A percentile compares a stretch with the other conserved stretches of the same genome.
Evolutionary conservation across 192 early-diverging fungal genomes (phyloP).

Genomic region (Coemansia sp.): DNA sequence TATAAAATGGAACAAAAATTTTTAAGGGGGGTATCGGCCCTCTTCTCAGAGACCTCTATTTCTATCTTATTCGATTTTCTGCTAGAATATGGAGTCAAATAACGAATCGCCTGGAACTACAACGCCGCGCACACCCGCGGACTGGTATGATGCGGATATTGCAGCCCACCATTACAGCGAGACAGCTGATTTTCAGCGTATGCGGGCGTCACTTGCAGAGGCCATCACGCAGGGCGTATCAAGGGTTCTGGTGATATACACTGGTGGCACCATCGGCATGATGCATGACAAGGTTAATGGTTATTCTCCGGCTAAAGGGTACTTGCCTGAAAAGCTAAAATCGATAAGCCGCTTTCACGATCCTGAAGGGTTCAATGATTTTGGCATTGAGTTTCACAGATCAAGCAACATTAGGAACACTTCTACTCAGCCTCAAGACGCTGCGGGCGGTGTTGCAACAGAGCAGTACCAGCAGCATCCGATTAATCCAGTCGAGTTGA

Average conservation of each 20-base stretch:
- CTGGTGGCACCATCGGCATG: slow-evolving; percentile 95
- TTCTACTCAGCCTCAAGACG: slow-evolving; percentile 1
- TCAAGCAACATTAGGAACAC: slow-evolving; percentile 16
- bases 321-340: slow-evolving; percentile 74
- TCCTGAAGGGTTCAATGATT: slow-evolving; percentile 49
- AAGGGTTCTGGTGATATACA: slow-evolving; percentile 86
- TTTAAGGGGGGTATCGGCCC: slow-evolving; percentile 1
- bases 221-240: slow-evolving; percentile 73
- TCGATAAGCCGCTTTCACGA: slow-evolving; percentile 83
- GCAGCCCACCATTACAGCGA: slow-evolving; percentile 52
- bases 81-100: background rate
- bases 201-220: slow-evolving; percentile 56
- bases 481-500: slow-evolving; percentile 20
- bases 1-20: slow-evolving; percentile 3
- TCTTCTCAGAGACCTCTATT: background rate
- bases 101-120: background rate
- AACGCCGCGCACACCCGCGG: background rate
- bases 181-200: slow-evolving; percentile 56
- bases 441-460: slow-evolving; percentile 3
- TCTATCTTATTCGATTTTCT: slow-evolving; percentile 1
- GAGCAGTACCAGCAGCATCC: slow-evolving; percentile 3
- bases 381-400: slow-evolving; percentile 53
- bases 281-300: slow-evolving; percentile 66
- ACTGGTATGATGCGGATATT: slow-evolving; percentile 16
- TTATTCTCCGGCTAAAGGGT: slow-evolving; percentile 77